Evolutionary conservation across 306 rosid genomes (phyloP).

Genomic region (Quercus cerris): DNA sequence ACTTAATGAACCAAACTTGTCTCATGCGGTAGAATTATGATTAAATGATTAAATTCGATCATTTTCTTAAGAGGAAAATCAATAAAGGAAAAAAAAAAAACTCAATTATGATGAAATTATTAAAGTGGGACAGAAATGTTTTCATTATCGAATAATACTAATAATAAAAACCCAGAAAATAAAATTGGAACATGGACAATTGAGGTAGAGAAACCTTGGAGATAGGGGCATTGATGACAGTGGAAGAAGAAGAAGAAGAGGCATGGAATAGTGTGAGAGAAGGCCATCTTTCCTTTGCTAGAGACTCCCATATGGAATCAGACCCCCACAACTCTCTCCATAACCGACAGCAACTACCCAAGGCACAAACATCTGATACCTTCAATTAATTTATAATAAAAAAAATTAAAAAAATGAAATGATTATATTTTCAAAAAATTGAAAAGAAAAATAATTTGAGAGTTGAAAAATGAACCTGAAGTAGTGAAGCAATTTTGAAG

Average conservation of each 20-base stretch:
- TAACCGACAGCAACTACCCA: slow-evolving; percentile 66
- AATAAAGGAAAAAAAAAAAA: background rate
- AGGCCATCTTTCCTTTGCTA: slow-evolving; percentile 63
- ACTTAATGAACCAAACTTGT: no score
- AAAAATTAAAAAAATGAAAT: background rate
- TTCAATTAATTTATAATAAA: background rate
- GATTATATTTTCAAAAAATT: background rate
- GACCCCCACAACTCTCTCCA: slow-evolving; percentile 57
- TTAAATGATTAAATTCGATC: no score
- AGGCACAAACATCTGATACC: slow-evolving; percentile 73
- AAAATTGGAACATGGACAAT: slow-evolving; percentile 1
- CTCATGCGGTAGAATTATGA: no score
- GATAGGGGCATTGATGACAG: slow-evolving; percentile 22
- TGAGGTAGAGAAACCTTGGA: slow-evolving; percentile 30
- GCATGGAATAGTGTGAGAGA: slow-evolving; percentile 18
- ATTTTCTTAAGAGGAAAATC: no score
- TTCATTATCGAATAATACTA: background rate
- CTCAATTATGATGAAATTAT: background rate
- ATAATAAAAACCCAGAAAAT: background rate
- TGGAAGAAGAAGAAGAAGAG: slow-evolving; percentile 42
- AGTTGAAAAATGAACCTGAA: slow-evolving; percentile 35
- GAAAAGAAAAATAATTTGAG: background rate
- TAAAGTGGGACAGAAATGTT: background rate
- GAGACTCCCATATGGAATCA: slow-evolving; percentile 62
- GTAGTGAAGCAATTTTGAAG: slow-evolving; percentile 62